Evolutionary conservation across 768 basidiomycete genomes (phyloP), one percentile per base, ranked within the genome.

Genomic region (Xerocomellus amylosporus): DNA sequence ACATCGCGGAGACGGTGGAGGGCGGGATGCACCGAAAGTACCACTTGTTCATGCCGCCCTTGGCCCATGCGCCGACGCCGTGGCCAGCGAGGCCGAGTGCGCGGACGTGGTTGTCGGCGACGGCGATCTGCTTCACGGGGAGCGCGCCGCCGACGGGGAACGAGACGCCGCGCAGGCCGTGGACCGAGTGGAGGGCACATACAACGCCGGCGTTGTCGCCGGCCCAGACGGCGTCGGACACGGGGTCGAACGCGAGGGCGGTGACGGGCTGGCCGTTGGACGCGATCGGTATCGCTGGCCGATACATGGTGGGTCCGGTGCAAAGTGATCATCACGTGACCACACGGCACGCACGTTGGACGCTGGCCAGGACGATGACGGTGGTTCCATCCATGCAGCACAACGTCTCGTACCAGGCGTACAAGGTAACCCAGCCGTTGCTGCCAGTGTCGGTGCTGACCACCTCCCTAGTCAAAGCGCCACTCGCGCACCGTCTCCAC

Each of bases 171-270:
- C 84, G 82, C 43, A 82, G 65, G 14, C 84, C 86, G 45, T 77
- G 79, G 30, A 79, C 68, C 39, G 84, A 78, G 72, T 90, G 84
- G 66, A 86, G 81, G 2, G 88, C 86, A 38, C 78, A 68, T 56
- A 97, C 79, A 53, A 75, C 75, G 4, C 96, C 95, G 28, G 81
- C 73, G 53, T 84, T 82, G 9, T 82, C 78, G 30, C 94, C 95
- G 44, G 87, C 76, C 93, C 94, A 97, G 34, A 99, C 74, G 7
- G 87, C 83, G 69, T 98, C 94, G 0, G 92, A 90, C 20, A 89
- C 86, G 8, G 93, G 88, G 71, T 99, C 96, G 68, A 98, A 95
- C 0, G 86, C 82, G 53, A 97, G 77, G 0, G 91, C 82, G 22
- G 89, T 86, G 45, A 89, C 77, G 24, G 86, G 79, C 61, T 82